Conservation (phyloP, 2,329 filamentous ascomycete genomes). For the Diaporthe aspalathi region DNA sequence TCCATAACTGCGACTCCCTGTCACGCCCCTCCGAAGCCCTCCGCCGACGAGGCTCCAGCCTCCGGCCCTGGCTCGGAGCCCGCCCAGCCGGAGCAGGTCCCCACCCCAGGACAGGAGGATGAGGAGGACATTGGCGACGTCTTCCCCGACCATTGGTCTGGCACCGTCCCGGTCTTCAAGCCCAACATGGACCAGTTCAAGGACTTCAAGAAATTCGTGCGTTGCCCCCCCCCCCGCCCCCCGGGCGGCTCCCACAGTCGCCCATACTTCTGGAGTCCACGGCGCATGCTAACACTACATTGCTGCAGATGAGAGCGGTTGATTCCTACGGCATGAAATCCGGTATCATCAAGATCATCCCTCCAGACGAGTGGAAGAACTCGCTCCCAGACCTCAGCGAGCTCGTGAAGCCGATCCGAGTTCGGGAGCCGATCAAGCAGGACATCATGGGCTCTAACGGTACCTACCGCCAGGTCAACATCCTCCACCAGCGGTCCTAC, state of each 20-base stretch:
- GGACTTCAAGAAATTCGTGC: conserved; percentile 90
- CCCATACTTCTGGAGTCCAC: conserved; percentile 12
- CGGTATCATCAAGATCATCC: conserved; percentile 95
- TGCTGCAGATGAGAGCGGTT: conserved; percentile 76
- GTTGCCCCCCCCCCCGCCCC: conserved; percentile 50
- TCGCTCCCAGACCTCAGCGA: conserved; percentile 83
- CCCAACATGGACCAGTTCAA: conserved; percentile 95
- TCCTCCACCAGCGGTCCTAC: conserved; percentile 95
- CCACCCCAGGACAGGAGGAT: conserved; percentile 44
- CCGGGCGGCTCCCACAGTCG: neutral
- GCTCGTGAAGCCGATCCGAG: conserved; percentile 88
- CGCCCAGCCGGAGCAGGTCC: conserved; percentile 40
- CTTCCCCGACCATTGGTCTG: conserved; percentile 88
- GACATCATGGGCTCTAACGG: conserved; percentile 97
- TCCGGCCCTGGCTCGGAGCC: neutral
- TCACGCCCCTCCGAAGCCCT: conserved; percentile 29
- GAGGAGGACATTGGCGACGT: conserved; percentile 78
- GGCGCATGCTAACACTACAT: conserved; percentile 45
- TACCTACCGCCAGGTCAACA: conserved; percentile 96
- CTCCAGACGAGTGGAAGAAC: conserved; percentile 92
- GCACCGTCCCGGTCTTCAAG: conserved; percentile 92
- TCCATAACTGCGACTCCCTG: conserved; percentile 40
- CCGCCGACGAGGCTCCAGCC: conserved; percentile 36
- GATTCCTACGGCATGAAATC: conserved; percentile 97
- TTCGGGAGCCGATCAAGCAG: conserved; percentile 97